Evolutionary conservation across 1,139 yeast genomes (phyloP), one percentile per base, ranked within the genome.

Genomic region (Saccharomyces hybrid): DNA sequence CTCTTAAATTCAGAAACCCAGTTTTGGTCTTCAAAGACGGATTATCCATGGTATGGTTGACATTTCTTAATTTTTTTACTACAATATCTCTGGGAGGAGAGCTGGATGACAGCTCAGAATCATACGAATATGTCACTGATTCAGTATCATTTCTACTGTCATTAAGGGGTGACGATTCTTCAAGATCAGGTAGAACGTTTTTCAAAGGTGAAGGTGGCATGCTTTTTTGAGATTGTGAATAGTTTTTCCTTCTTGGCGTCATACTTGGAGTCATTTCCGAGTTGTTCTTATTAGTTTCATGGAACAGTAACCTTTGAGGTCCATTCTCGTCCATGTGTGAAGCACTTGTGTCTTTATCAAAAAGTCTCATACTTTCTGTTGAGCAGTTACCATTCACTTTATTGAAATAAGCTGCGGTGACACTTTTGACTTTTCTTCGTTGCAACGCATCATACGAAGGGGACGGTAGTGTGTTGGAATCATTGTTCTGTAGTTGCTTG

Each of bases 251-350:
- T 23, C 31, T 27, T 26, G 25, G n/a, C 16, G 44, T 38, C n/a
- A 38, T 38, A 38, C 6, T 38, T 38, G 44, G 4, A 9, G n/a
- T 38, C n/a, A 3, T 8, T 13, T 50, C 34, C n/a, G 52, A 31
- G 44, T 44, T 13, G 23, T 25, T 47, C 13, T 30, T 46, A 9
- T 47, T 52, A 9, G 53, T 38, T 28, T 62, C 63, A 50, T 61
- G 68, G 49, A 66, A 66, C 2, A 64, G 59, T 23, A 65, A 52
- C 48, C 63, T 61, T 49, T 64, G 64, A 2, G 70, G 68, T 1
- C 66, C 66, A 50, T 58, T 59, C 27, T 49, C 52, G 7, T 54
- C 50, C 5, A 25, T 7, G 6, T 32, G 32, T 5, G 51, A 47
- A 20, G 52, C 28, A 25, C 49, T 52, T 23, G 50, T 51, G 28